These are phyloP conservation scores for Coemansia furcata DNA, from an alignment of 192 early-diverging fungal species.

Conservation along the genomic window DNA sequence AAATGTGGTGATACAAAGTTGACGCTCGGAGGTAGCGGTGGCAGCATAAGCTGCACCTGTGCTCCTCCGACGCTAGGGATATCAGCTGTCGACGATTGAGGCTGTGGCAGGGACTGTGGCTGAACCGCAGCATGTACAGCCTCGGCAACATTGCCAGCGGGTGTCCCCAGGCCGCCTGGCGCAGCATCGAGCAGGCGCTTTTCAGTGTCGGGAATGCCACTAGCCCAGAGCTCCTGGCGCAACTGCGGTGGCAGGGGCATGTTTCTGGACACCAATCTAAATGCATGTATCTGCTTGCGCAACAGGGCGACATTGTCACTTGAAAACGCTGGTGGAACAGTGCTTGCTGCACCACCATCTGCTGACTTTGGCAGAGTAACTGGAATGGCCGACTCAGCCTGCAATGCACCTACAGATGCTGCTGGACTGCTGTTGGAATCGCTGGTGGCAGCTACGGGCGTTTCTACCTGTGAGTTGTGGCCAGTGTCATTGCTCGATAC, in stretches of 20 bases:
- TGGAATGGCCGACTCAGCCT: neutral
- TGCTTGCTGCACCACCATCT: neutral
- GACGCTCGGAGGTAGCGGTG: constrained; percentile 30
- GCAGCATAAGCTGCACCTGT: constrained; percentile 36
- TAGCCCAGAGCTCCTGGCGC: constrained; percentile 67
- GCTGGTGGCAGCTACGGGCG: constrained; percentile 35
- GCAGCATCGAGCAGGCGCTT: constrained; percentile 45
- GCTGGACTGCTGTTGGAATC: constrained; percentile 9
- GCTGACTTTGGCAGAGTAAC: constrained; percentile 10
- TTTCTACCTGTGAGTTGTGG: neutral
- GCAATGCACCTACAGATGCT: constrained; percentile 8
- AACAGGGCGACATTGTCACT: constrained; percentile 66
- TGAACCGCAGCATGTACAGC: constrained; percentile 44
- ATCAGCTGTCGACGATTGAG: neutral
- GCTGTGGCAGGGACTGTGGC: no score
- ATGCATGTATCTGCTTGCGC: constrained; percentile 81
- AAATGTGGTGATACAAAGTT: constrained; percentile 55
- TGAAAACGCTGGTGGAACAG: constrained; percentile 42
- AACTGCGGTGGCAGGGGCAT: constrained; percentile 72
- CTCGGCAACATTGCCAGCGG: constrained; percentile 57
- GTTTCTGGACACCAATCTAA: constrained; percentile 76
- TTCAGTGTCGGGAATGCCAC: constrained; percentile 30
- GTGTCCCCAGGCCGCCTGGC: constrained; percentile 31
- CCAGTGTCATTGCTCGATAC: neutral
- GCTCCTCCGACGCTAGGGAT: constrained; percentile 1